Conservation (phyloP, 805 yeast genomes). For the Metschnikowia dekortorum region DNA sequence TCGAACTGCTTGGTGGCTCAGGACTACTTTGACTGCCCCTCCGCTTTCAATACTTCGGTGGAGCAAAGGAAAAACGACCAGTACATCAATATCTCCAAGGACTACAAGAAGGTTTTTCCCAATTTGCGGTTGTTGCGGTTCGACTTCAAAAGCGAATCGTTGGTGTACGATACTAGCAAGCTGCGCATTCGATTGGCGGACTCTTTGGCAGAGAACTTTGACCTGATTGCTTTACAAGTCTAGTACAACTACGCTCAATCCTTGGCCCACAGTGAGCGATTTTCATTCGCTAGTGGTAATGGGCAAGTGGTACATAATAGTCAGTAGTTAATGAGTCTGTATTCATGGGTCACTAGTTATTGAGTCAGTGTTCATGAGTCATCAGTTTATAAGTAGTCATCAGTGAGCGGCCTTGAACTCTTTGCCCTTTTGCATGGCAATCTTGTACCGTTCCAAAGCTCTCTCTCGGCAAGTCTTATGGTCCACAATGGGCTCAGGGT, state of each 20-base stretch:
- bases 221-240: not conserved
- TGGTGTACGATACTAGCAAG: constrained; percentile 8
- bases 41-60: constrained; percentile 5
- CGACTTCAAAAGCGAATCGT: constrained; percentile 10
- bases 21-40: constrained; percentile 14
- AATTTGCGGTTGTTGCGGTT: constrained; percentile 8
- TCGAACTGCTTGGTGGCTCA: constrained; percentile 12
- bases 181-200: constrained; percentile 2
- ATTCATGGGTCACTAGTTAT: too few species aligned
- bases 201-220: constrained; percentile 6
- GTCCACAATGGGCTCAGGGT: constrained; percentile 44
- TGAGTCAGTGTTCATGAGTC: too few species aligned
- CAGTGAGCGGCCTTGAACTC: constrained; percentile 3
- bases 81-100: constrained; percentile 5
- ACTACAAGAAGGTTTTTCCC: not conserved
- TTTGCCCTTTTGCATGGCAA: constrained; percentile 24
- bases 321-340: too few species aligned
- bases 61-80: constrained; percentile 8
- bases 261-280: too few species aligned
- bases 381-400: not conserved
- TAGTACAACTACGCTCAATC: not conserved
- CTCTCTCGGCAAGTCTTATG: constrained; percentile 38
- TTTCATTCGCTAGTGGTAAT: too few species aligned
- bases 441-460: constrained; percentile 39
- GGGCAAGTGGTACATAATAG: too few species aligned